Evolutionary conservation across 257 asterid species (phyloP), one percentile per base, ranked within the genome.

Genomic region (Handroanthus guayacan): DNA sequence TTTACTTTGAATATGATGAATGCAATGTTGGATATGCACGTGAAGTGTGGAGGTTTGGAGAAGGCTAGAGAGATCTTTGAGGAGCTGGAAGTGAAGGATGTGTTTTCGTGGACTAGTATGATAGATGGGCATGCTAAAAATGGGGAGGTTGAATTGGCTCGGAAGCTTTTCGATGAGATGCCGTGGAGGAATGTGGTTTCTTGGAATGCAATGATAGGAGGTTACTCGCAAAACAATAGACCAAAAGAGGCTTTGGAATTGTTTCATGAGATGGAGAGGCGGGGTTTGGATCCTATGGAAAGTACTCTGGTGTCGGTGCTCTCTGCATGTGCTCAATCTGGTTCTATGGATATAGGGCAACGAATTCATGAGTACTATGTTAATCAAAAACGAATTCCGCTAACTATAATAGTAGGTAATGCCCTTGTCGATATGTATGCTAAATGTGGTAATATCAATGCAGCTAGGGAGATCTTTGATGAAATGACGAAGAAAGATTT

Each of bases 81-180:
- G 62, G 58, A 31, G 65, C 85, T 89, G 97, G 90, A 84, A 44
- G 85, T 70, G 62, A 90, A 80, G 74, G 97, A 92, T 81, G 85
- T 87, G 4, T 90, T 84, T 80, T 87, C 97, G 0, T 90, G 97
- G 97, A 92, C 97, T 57, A 85, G 87, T 81, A 85, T 92, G 97
- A 85, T 92, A 50, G 80, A 86, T 41, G 97, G 94, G 38, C 84
- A 81, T 9, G 90, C 90, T 9, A 89, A 81, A 71, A 81, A 74
- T 6, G 97, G 96, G 74, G 88, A 89, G 70, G 87, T 90, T 62
- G 92, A 89, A 5, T 76, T 79, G 78, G 97, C 96, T 37, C 78
- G 87, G 50, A 78, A 78, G 67, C 79, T 84, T 39, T 92, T 92
- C 54, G 84, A 82, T 73, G 92, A 83, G 38, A 92, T 92, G 97